Evolutionary conservation across 164 flowering plant species (phyloP), one percentile per base, ranked within the genome.

Genomic region (Macadamia tetraphylla): DNA sequence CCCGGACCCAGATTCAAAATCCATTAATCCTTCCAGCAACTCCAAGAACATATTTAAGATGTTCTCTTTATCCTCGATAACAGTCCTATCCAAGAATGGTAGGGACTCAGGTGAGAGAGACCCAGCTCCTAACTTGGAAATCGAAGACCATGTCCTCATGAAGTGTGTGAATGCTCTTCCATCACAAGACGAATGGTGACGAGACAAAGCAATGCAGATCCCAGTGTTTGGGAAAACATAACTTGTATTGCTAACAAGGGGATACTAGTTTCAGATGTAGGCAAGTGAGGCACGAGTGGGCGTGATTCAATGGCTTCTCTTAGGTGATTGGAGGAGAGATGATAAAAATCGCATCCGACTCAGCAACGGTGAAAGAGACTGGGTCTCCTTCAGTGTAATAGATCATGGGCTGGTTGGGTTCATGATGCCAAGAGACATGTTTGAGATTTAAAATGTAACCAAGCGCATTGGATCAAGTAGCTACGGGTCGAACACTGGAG

Each of bases 281-380:
- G 62, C 15, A 75, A 46, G 0, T 62, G 14, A 2, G 84, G 82
- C 0, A 77, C 70, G 13, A 76, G 72, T 13, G 64, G 60, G 57
- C 74, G 59, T 32, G 74, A 70, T 11, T 49, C 67, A 0, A 1
- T 23, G 13, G 43, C 66, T 15, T 73, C 49, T 13, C 79, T 60
- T 0, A 67, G 62, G 13, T 65, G 65, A 9, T 77, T 12, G 0
- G 65, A 59, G 0, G 60, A 44, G 35, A 78, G 71, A 32, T 65
- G 23, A n/a, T 23, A 23, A 64, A 81, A 79, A 61, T 77, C 75
- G 0, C 40, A 64, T 4, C 29, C 3, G 79, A 72, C 58, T 75
- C 75, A 1, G 78, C 79, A 7, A 78, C 44, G 3, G 74, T 71
- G 6, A 83, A 30, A 0, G 75, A 46, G 17, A 83, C 72, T 0